Evolutionary conservation across 345 rosid genomes (phyloP).

Genomic region (Citrus reticulata): DNA sequence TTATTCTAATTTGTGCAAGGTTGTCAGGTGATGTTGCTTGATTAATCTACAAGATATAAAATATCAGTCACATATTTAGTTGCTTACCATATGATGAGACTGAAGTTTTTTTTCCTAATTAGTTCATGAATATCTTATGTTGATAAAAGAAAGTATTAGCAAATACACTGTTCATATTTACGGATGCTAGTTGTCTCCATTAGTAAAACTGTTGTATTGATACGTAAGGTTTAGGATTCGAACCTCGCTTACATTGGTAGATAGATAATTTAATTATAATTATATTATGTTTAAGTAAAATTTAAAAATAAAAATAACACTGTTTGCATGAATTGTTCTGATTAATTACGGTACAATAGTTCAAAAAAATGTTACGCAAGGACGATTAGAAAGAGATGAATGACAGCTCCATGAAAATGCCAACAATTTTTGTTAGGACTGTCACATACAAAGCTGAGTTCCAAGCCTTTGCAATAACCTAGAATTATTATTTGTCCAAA

Average conservation of each 20-base stretch:
- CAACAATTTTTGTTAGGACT: not conserved
- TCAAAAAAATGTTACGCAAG: not conserved
- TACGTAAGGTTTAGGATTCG: too few species aligned
- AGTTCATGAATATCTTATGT: too few species aligned
- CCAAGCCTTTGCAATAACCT: not conserved
- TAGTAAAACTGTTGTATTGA: not conserved
- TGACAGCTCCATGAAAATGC: not conserved
- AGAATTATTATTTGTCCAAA: not conserved
- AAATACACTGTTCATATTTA: too few species aligned
- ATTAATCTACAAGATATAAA: too few species aligned
- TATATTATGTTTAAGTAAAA: too few species aligned
- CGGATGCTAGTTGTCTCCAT: too few species aligned
- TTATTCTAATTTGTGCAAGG: too few species aligned
- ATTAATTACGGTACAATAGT: not conserved
- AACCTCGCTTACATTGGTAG: rapidly evolving
- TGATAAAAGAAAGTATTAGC: too few species aligned
- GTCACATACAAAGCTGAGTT: not conserved
- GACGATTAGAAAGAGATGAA: not conserved
- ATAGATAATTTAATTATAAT: too few species aligned
- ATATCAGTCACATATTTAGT: too few species aligned
- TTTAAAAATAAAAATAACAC: too few species aligned
- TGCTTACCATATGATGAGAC: not conserved
- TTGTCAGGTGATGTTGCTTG: too few species aligned
- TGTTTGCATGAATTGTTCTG: not conserved
- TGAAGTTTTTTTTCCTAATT: not conserved